Evolutionary conservation across 305 asterid genomes (phyloP).

Genomic region (Fraxinus sp.): DNA sequence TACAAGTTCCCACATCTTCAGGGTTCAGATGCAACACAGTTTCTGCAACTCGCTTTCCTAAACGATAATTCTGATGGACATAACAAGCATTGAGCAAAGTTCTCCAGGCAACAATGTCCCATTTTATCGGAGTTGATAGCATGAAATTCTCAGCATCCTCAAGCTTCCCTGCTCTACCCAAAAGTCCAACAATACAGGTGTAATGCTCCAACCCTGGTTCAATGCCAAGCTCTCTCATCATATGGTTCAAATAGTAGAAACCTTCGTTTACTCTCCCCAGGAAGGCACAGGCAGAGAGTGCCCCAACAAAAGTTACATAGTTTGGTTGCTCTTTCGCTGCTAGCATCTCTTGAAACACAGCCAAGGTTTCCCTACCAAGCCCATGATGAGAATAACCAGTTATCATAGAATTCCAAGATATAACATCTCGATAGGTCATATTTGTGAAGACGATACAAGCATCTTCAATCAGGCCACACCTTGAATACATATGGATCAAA

Average conservation of each 20-base stretch:
- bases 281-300: conserved; percentile 74
- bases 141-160: conserved; percentile 71
- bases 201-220: conserved; percentile 84
- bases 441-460: conserved; percentile 41
- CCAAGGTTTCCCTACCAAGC: conserved; percentile 59
- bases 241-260: conserved; percentile 52
- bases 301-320: conserved; percentile 72
- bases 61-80: conserved; percentile 54
- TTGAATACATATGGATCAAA: conserved; percentile 70
- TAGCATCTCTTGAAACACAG: conserved; percentile 59
- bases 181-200: conserved; percentile 71
- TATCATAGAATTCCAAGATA: conserved; percentile 79
- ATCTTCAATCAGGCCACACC: conserved; percentile 60
- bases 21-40: conserved; percentile 56
- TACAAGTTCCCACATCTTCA: conserved; percentile 65
- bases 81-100: conserved; percentile 80
- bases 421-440: conserved; percentile 45
- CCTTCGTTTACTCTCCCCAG: conserved; percentile 64
- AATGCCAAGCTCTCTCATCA: conserved; percentile 51
- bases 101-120: conserved; percentile 82
- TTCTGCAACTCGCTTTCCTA: conserved; percentile 62
- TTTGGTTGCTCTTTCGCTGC: conserved; percentile 47
- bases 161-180: conserved; percentile 64
- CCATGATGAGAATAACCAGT: conserved; percentile 71
- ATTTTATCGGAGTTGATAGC: conserved; percentile 43